Base-by-base conservation (phyloP, 2,329 filamentous ascomycete species). In the Rutstroemia sydowiana region DNA sequence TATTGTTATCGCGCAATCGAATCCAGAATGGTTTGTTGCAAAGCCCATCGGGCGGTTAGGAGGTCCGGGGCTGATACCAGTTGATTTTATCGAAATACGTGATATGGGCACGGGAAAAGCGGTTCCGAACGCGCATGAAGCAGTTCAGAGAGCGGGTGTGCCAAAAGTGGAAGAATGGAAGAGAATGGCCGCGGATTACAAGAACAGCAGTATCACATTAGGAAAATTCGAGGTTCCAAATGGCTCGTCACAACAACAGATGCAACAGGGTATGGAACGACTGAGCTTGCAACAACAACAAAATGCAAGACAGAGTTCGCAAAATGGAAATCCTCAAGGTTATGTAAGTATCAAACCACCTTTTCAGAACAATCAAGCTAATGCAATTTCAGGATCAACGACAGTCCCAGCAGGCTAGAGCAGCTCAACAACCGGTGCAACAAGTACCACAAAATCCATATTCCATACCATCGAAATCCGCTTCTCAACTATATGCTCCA, bases 91-190 rank as follows among this genome's bases (percentile, higher is more conserved):
- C 61, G 90, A 98, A 71, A 92, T 98, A 61, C 80, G 89, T 67
- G 93, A 97, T 68, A 95, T 96, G 86, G 81, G 83, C 5, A 90
- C 88, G 1, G 90, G 92, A 46, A 81, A 87, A 60, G 79, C 91
- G 0, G 89, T 96, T 1, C 69, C 79, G 16, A 89, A 97, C 68
- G 82, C 92, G 0, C 76, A 87, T 23, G 91, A 91, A 28, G 92
- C 93, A 1, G 88, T 98, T 51, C 81, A 82, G 62, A 84, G 85
- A 61, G 93, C 93, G 1, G 91, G 92, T 18, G 91, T 98, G 7
- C 93, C 93, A 11, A 86, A 85, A 63, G 93, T 98, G 3, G 93
- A 98, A 66, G 93, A 98, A 64, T 98, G 93, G 93, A 98, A 98
- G 75, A 95, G 95, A 72, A 96, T 96, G 89, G 91, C 93, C 0